Conservation (phyloP, 176 grass and related monocot species). For the Oryza australiensis region DNA sequence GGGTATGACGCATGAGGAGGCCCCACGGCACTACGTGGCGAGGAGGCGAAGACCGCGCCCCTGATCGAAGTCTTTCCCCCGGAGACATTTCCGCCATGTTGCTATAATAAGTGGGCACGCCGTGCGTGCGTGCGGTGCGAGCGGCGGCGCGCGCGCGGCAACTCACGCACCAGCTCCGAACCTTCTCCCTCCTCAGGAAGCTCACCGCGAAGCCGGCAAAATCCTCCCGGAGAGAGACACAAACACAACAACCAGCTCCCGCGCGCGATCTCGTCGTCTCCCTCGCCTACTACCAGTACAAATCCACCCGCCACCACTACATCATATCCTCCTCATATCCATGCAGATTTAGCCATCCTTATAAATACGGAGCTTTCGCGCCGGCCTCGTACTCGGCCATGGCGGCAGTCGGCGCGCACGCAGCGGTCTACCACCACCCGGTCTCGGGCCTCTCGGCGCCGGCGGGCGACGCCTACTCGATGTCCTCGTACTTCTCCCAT, state of each 20-base stretch:
- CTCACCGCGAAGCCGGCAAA: constrained; percentile 49
- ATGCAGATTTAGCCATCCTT: constrained; percentile 37
- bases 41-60: constrained; percentile 42
- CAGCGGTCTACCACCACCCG: constrained; percentile 54
- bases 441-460: not conserved
- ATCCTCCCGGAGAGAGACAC: not conserved
- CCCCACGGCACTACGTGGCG: constrained; percentile 41
- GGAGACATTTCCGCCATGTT: constrained; percentile 30
- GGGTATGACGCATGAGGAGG: no score
- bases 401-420: constrained; percentile 54
- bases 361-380: constrained; percentile 51
- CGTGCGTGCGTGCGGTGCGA: not conserved
- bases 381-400: constrained; percentile 39
- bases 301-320: constrained; percentile 20
- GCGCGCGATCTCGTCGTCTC: not conserved
- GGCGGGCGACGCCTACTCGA: constrained; percentile 30
- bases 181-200: constrained; percentile 49
- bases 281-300: constrained; percentile 1
- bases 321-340: not conserved
- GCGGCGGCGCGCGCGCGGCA: constrained; percentile 32
- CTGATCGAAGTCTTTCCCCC: not conserved
- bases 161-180: constrained; percentile 51
- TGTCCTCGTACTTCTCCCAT: constrained; percentile 53
- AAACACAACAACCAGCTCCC: not conserved
- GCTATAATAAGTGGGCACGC: constrained; percentile 6